These are phyloP conservation scores for Vicia sativa DNA, from an alignment of 306 rosid genomes.

Conservation along the genomic window DNA sequence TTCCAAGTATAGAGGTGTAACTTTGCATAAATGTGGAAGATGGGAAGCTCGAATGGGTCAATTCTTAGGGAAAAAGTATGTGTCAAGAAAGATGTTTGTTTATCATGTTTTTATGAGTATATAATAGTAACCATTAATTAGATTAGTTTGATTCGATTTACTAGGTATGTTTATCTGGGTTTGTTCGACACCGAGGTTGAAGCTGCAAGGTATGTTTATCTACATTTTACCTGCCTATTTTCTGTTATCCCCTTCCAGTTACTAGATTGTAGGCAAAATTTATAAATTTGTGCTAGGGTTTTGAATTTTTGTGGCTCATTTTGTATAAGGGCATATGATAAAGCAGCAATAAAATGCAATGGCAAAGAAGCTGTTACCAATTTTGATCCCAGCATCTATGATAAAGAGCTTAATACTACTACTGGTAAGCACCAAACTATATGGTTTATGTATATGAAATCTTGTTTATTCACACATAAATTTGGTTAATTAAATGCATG, in stretches of 20 bases:
- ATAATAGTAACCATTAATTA: slow-evolving; percentile 9
- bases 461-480: too few relatives aligned
- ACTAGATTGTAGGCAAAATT: neutral
- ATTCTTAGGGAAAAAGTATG: slow-evolving; percentile 91
- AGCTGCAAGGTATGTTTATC: slow-evolving; percentile 76
- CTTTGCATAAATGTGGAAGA: slow-evolving; percentile 98
- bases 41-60: slow-evolving; percentile 99
- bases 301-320: slow-evolving; percentile 34
- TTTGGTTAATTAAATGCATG: slow-evolving; percentile 2
- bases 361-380: slow-evolving; percentile 99
- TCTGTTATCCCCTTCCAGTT: neutral
- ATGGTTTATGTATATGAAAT: too few relatives aligned
- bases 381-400: slow-evolving; percentile 92
- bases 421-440: slow-evolving; percentile 52
- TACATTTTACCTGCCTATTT: neutral
- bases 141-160: slow-evolving; percentile 37
- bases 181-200: slow-evolving; percentile 92
- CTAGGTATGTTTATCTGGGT: slow-evolving; percentile 93
- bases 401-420: slow-evolving; percentile 67
- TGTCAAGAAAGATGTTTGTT: neutral
- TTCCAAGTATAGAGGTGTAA: slow-evolving; percentile 99
- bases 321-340: slow-evolving; percentile 90
- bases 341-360: slow-evolving; percentile 96
- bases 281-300: slow-evolving; percentile 34
- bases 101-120: slow-evolving; percentile 2